phyloP scores from a whole-genome alignment of 2,329 filamentous ascomycete species.

The Teratosphaeria viscida region DNA sequence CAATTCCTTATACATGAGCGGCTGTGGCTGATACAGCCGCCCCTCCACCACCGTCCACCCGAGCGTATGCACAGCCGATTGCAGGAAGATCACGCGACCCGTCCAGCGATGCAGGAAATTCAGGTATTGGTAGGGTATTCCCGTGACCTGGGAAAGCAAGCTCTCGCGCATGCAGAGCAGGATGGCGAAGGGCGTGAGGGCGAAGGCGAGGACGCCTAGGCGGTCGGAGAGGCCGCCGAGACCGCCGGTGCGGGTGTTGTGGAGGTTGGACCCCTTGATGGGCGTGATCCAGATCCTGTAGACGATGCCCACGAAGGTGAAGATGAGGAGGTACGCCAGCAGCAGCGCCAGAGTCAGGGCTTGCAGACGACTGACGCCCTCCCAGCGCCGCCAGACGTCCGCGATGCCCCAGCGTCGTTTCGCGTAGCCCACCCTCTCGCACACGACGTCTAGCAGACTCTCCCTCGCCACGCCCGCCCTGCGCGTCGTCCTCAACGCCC shows the following conservation, averaged over 20 bases:
- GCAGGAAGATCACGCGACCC: slow-evolving; percentile 61
- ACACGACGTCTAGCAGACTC: slow-evolving; percentile 10
- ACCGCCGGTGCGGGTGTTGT: slow-evolving; percentile 54
- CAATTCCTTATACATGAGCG: slow-evolving; percentile 45
- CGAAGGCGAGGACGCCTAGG: slow-evolving; percentile 61
- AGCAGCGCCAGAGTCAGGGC: slow-evolving; percentile 51
- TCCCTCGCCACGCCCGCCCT: slow-evolving; percentile 7
- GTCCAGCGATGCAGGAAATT: slow-evolving; percentile 70
- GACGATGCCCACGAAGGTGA: slow-evolving; percentile 55
- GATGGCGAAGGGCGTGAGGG: slow-evolving; percentile 60
- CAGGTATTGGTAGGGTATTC: slow-evolving; percentile 62
- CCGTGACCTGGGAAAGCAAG: slow-evolving; percentile 57
- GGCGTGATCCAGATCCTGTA: slow-evolving; percentile 64
- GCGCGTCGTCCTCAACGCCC: slow-evolving; percentile 16
- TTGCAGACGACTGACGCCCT: slow-evolving; percentile 55
- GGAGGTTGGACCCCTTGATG: slow-evolving; percentile 44
- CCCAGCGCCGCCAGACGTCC: slow-evolving; percentile 53
- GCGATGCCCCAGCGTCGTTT: slow-evolving; percentile 49
- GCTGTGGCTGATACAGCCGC: slow-evolving; percentile 61
- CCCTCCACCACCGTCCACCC: slow-evolving; percentile 59
- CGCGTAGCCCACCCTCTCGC: slow-evolving; percentile 4
- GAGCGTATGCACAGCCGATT: slow-evolving; percentile 59
- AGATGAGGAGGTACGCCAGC: slow-evolving; percentile 53
- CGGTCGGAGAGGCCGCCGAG: slow-evolving; percentile 61
- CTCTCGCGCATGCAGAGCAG: slow-evolving; percentile 60